phyloP scores from a whole-genome alignment of 129 eudicot genomes.

The Escallonia rubra region DNA sequence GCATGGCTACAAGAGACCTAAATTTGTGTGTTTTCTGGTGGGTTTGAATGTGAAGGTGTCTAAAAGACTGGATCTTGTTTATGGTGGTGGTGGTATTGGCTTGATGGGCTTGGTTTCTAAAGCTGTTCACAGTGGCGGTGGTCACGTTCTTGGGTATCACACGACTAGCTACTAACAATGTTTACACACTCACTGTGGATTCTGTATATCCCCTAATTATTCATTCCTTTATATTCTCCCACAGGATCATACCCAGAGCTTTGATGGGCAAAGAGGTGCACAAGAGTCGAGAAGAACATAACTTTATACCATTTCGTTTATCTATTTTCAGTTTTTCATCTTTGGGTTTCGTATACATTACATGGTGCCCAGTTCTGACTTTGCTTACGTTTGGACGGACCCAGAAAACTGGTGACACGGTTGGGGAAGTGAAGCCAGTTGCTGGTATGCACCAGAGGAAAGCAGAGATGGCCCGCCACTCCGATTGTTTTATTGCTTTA shows the following conservation, averaged over 20 bases:
- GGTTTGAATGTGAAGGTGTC: conserved; percentile 39
- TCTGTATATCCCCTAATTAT: background rate
- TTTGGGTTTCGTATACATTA: background rate
- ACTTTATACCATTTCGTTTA: background rate
- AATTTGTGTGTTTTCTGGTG: background rate
- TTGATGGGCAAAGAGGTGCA: conserved; percentile 66
- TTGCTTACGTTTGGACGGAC: background rate
- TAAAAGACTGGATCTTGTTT: conserved; percentile 64
- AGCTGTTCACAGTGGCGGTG: conserved; percentile 68
- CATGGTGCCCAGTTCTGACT: no score
- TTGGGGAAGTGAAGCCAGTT: conserved; percentile 63
- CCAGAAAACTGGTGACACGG: conserved; percentile 67
- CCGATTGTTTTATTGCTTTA: conserved; percentile 81
- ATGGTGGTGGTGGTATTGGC: conserved; percentile 84
- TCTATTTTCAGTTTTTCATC: background rate
- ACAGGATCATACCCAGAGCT: conserved; percentile 70
- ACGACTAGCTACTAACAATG: background rate
- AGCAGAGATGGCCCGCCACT: conserved; percentile 87
- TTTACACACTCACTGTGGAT: no score
- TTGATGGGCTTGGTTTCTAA: conserved; percentile 65
- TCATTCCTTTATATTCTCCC: background rate
- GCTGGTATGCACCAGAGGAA: conserved; percentile 83
- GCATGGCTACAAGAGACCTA: background rate
- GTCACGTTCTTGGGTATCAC: conserved; percentile 67
- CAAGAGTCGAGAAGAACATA: background rate